phyloP scores from a whole-genome alignment of 2,329 filamentous ascomycete genomes.

The Lecanosticta acicola region DNA sequence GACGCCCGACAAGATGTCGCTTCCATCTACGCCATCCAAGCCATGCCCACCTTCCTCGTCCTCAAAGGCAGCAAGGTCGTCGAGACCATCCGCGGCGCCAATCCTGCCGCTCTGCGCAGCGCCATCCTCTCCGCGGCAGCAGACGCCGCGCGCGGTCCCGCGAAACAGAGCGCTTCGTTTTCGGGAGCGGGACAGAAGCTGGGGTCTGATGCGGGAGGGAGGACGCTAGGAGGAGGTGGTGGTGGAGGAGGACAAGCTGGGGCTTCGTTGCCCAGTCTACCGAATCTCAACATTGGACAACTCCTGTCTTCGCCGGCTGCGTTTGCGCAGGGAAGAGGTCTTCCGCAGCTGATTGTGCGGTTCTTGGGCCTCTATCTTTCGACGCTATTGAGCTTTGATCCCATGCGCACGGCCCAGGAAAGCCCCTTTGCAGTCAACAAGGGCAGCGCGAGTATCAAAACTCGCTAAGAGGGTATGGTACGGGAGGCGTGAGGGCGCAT shows the following conservation, averaged over 20 bases:
- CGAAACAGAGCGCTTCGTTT: constrained; percentile 33
- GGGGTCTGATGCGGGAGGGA: constrained; percentile 20
- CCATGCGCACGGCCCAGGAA: constrained; percentile 39
- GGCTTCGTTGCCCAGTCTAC: constrained; percentile 11
- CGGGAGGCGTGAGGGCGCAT: no score
- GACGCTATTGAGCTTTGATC: constrained; percentile 43
- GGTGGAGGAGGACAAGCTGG: constrained; percentile 1
- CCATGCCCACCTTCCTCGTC: constrained; percentile 49
- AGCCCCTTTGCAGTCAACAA: constrained; percentile 40
- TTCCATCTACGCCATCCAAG: constrained; percentile 45
- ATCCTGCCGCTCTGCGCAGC: constrained; percentile 44
- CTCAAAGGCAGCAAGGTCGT: constrained; percentile 40
- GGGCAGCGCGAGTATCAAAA: constrained; percentile 19
- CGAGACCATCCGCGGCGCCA: constrained; percentile 46
- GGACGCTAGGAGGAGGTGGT: background rate
- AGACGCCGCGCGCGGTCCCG: constrained; percentile 36
- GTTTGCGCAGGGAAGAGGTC: constrained; percentile 31
- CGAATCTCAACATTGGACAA: constrained; percentile 19
- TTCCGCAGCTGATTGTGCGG: constrained; percentile 38
- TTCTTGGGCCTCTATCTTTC: constrained; percentile 44
- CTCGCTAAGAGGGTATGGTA: constrained; percentile 7
- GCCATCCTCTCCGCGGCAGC: constrained; percentile 42
- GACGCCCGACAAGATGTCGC: constrained; percentile 49
- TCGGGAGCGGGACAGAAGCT: constrained; percentile 41
- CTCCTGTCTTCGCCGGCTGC: constrained; percentile 25